Base-by-base conservation (phyloP, 2,329 filamentous ascomycete species). In the Teratosphaeria zuluensis region DNA sequence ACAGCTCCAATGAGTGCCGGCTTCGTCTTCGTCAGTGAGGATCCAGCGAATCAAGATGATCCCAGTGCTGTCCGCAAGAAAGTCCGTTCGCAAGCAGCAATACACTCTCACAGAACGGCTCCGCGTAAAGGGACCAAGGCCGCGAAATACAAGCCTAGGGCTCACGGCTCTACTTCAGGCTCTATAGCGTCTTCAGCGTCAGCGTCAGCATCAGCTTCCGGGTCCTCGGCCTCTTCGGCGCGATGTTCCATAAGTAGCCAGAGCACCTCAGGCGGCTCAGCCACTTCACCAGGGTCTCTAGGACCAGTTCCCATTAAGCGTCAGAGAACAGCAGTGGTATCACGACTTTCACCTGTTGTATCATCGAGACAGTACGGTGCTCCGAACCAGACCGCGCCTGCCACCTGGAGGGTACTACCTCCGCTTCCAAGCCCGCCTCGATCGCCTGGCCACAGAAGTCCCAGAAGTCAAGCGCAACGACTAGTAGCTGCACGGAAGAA, bases 51-150 rank as follows among this genome's bases (percentile, higher is more conserved):
- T 11, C 38, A 62, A 52, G 59, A 62, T 16, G 51, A 63, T 19
- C 51, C 58, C 51, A 62, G 55, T 48, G 57, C 53, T 30, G 48
- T 55, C 9, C 60, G 58, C 19, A 61, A 60, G 56, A 54, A 61
- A 24, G 62, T 66, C 2, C 60, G 64, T 7, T 64, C 63, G 54
- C 61, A 59, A 53, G 64, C 64, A 4, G 63, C 63, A 8, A 57
- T 62, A 1, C 60, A 66, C 38, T 59, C 55, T 14, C 64, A 66
- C 48, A 62, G 63, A 11, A 57, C 61, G 3, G 59, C 59, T 11
- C 63, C 64, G 5, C 57, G 54, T 7, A 35, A 32, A 56, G 57
- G 54, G 11, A 24, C 46, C 30, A 52, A 53, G 19, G 28, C 42
- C 14, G 46, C 57, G n/a, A 55, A 46, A 21, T 59, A 59, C 51